Base-by-base conservation (phyloP, 2,329 filamentous ascomycete genomes). In the Colletotrichum sp. region DNA sequence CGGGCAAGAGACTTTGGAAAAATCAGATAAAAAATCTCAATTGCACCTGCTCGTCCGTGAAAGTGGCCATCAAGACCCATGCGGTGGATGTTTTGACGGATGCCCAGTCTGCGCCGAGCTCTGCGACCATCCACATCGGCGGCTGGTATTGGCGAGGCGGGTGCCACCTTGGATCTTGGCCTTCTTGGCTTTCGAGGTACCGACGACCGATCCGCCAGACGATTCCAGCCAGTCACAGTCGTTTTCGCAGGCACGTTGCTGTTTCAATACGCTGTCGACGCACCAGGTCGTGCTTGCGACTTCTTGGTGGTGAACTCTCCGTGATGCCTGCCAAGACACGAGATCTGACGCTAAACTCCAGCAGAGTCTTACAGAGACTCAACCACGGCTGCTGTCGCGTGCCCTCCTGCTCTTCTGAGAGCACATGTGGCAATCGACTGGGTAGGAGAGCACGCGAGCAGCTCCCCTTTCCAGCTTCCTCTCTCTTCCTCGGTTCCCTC, bases 71-170 rank as follows among this genome's bases (percentile, higher is more conserved):
- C 36, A 30, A 26, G 65, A 58, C 43, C 71, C 71, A 58, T 73
- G 18, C 12, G 13, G 71, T 71, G 72, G 72, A 74, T 62, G 61
- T 58, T 43, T 71, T 71, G 68, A 74, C 68, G 72, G 68, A 74
- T 71, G 72, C 72, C 72, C 72, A 74, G 72, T 70, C 66, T 73
- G 65, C 71, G 71, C 65, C 71, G 71, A 73, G 71, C 71, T 62
- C n/a, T 43, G 43, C 71, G 16, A 18, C 21, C 71, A 63, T 73
- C 71, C 71, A 74, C 68, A 66, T 52, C 59, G 18, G 7, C 48
- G 24, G 52, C 72, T 52, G 34, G 63, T 55, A 74, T 74, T 71
- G 68, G 72, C 62, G 68, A 71, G 32, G 21, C 13, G 61, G 36
- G 72, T 71, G 72, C 34, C 48, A 74, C 72, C 21, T 10, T 7